Percentiles rank a stretch among this genome's conserved stretches.
phyloP scores from a whole-genome alignment of 1,139 yeast genomes.

The Kodamaea anthophila region DNA sequence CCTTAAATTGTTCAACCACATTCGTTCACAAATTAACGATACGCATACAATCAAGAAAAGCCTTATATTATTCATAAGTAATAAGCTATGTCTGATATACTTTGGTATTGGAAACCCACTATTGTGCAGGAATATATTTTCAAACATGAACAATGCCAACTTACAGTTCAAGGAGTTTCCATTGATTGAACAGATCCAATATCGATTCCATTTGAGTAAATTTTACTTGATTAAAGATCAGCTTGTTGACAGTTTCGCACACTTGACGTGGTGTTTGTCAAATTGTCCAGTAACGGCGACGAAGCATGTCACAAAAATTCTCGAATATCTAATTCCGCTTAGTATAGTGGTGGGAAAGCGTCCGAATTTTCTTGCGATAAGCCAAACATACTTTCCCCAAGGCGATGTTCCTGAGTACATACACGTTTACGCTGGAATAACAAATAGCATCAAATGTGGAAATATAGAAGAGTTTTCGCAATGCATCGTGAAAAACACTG shows the following conservation, averaged over 20 bases:
- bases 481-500: conserved; percentile 23
- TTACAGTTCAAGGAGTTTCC: conserved; percentile 42
- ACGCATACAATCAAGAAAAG: conserved; percentile 41
- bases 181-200: conserved; percentile 52
- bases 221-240: conserved; percentile 59
- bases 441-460: conserved; percentile 32
- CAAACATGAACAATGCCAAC: conserved; percentile 61
- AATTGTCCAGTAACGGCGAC: conserved; percentile 28
- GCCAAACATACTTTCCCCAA: conserved; percentile 13
- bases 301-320: conserved; percentile 31
- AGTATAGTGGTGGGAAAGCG: conserved; percentile 48
- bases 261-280: conserved; percentile 57
- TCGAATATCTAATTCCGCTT: conserved; percentile 52
- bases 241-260: conserved; percentile 48
- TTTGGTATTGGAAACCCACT: conserved; percentile 58
- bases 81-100: conserved; percentile 55
- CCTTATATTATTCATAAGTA: conserved; percentile 51
- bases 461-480: conserved; percentile 29
- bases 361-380: conserved; percentile 31
- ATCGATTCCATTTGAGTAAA: conserved; percentile 62
- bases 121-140: conserved; percentile 68
- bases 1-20: conserved; percentile 56
- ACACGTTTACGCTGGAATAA: conserved; percentile 31
- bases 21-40: conserved; percentile 52
- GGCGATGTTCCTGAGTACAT: conserved; percentile 25